Evolutionary conservation across 169 alveolate species (phyloP).

Genomic region (Plasmodium cynomolgi): DNA sequence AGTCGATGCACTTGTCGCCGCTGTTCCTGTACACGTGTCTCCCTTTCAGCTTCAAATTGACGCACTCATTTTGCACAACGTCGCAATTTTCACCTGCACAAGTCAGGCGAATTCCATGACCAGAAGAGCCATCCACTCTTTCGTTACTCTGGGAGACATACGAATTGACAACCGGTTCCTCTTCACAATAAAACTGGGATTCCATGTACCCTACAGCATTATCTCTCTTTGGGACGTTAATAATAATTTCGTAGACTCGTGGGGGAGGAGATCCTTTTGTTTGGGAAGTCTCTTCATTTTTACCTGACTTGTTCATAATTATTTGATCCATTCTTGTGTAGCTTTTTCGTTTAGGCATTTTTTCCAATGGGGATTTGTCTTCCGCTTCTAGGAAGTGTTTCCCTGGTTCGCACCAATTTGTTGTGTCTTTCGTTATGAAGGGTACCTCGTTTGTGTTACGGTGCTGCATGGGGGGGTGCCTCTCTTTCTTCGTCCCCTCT

Average conservation of each 20-base stretch:
- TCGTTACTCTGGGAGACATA: neutral
- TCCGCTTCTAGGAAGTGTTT: neutral
- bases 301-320: neutral
- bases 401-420: neutral
- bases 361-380: constrained; percentile 36
- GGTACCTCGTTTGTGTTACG: neutral
- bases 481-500: neutral
- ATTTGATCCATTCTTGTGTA: neutral
- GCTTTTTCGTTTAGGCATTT: neutral
- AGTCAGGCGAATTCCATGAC: neutral
- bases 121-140: neutral
- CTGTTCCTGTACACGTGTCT: neutral
- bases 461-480: neutral
- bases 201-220: constrained; percentile 8
- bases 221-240: constrained; percentile 7
- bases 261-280: neutral
- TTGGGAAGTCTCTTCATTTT: neutral
- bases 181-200: neutral
- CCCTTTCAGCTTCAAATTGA: neutral
- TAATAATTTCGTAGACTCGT: constrained; percentile 4
- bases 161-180: neutral
- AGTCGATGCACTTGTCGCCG: neutral
- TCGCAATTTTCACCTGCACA: neutral
- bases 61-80: neutral
- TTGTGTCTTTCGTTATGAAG: neutral